Conservation (phyloP, 2,329 filamentous ascomycete genomes). For the Macroventuria anomochaeta region DNA sequence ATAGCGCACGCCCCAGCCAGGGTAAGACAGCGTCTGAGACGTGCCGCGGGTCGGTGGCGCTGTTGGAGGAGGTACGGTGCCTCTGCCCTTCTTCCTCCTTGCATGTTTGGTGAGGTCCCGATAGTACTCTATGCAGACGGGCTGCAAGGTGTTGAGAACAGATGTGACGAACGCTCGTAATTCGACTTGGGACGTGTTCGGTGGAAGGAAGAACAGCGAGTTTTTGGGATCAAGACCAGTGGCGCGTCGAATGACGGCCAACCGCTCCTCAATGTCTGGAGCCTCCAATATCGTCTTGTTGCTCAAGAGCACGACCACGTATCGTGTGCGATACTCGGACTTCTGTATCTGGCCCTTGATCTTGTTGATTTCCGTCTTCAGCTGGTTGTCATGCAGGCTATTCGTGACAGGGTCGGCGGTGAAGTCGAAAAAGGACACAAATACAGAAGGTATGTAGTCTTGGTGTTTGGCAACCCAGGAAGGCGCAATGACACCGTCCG, state of each 20-base stretch:
- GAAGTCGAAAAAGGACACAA: slow-evolving; percentile 81
- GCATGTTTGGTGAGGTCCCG: slow-evolving; percentile 91
- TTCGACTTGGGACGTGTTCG: slow-evolving; percentile 73
- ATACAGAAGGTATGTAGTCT: slow-evolving; percentile 77
- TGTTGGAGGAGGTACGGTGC: slow-evolving; percentile 78
- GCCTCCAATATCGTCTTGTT: slow-evolving; percentile 67
- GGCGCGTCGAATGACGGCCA: slow-evolving; percentile 78
- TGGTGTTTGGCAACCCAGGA: slow-evolving; percentile 92
- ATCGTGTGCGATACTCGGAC: slow-evolving; percentile 78
- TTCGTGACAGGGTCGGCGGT: slow-evolving; percentile 74
- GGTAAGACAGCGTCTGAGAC: slow-evolving; percentile 81
- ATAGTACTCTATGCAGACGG: slow-evolving; percentile 85
- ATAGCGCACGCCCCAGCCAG: slow-evolving; percentile 92
- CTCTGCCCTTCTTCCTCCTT: slow-evolving; percentile 83
- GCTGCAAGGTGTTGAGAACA: slow-evolving; percentile 75
- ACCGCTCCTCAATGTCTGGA: slow-evolving; percentile 73
- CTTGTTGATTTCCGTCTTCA: slow-evolving; percentile 85
- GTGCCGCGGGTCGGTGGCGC: slow-evolving; percentile 82
- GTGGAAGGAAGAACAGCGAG: slow-evolving; percentile 80
- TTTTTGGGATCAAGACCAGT: slow-evolving; percentile 83
- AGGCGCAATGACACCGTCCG: slow-evolving; percentile 84
- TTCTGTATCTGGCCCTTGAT: slow-evolving; percentile 71
- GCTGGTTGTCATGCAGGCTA: slow-evolving; percentile 81
- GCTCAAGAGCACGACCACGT: slow-evolving; percentile 78
- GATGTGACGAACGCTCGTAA: slow-evolving; percentile 75